These are phyloP conservation scores for Monosporascus sp. DNA, from an alignment of 2,329 filamentous ascomycete species.

Conservation along the genomic window DNA sequence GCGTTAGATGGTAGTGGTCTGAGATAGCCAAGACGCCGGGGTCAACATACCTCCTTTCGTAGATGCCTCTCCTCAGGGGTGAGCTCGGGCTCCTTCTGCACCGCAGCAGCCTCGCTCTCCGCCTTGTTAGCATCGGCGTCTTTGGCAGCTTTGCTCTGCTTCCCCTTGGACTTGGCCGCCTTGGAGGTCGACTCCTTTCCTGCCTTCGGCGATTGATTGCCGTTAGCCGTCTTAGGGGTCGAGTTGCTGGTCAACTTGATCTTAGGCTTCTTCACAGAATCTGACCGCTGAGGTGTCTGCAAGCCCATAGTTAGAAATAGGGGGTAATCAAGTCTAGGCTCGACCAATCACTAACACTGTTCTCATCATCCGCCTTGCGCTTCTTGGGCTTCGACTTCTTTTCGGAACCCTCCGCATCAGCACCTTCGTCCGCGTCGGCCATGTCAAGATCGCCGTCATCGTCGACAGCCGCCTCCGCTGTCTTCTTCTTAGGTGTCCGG, in stretches of 20 bases:
- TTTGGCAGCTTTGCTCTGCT: conserved; percentile 43
- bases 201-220: conserved; percentile 39
- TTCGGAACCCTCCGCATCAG: conserved; percentile 34
- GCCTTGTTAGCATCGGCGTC: conserved; percentile 45
- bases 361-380: conserved; percentile 80
- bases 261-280: conserved; percentile 64
- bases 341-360: conserved; percentile 51
- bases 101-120: conserved; percentile 36
- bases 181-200: conserved; percentile 42
- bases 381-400: conserved; percentile 62
- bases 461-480: conserved; percentile 43
- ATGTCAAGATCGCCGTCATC: conserved; percentile 57
- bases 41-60: conserved; percentile 52
- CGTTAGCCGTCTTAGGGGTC: conserved; percentile 66
- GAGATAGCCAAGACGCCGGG: conserved; percentile 27
- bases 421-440: conserved; percentile 53
- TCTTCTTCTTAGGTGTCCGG: conserved; percentile 39
- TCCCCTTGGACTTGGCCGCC: conserved; percentile 49
- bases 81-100: conserved; percentile 52
- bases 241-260: conserved; percentile 60
- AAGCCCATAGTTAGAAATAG: conserved; percentile 3
- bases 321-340: not conserved
- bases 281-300: conserved; percentile 52
- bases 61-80: conserved; percentile 51
- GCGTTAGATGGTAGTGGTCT: not conserved